These are phyloP conservation scores for Phytophthora ramorum DNA, from an alignment of 352 stramenopile species.

Conservation along the genomic window DNA sequence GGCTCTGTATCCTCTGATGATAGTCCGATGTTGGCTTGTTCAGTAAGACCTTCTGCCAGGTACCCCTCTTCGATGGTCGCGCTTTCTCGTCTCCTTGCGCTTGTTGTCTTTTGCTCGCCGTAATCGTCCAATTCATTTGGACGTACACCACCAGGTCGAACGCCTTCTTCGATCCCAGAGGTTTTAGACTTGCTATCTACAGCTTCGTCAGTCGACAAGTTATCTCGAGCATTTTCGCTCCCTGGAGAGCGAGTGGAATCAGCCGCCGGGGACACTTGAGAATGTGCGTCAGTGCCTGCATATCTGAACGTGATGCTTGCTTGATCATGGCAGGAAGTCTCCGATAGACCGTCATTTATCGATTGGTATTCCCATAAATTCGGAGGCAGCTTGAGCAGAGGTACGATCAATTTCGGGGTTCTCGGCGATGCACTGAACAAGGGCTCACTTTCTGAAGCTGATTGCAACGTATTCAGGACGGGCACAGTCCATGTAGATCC, in stretches of 20 bases:
- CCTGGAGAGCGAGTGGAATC: not conserved
- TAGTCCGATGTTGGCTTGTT: slow-evolving; percentile 2
- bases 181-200: not conserved
- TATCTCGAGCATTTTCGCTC: not conserved
- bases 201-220: not conserved
- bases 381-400: slow-evolving; percentile 26
- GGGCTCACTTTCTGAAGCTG: not conserved
- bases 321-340: not conserved
- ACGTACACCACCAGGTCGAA: not conserved
- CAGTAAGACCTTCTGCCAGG: slow-evolving; percentile 10
- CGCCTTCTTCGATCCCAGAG: not conserved
- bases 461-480: not conserved
- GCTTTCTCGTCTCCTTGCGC: not conserved
- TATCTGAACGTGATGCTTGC: not conserved
- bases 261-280: not conserved
- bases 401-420: slow-evolving; percentile 14
- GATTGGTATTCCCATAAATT: slow-evolving; percentile 22
- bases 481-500: not conserved
- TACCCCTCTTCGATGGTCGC: slow-evolving; percentile 19
- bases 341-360: slow-evolving; percentile 1
- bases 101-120: not conserved
- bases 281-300: not conserved
- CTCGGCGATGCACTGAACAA: slow-evolving; percentile 1
- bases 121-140: not conserved
- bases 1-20: slow-evolving; percentile 1